Conservation (phyloP, 2,329 filamentous ascomycete genomes). For the Knoxdaviesia proteae region DNA sequence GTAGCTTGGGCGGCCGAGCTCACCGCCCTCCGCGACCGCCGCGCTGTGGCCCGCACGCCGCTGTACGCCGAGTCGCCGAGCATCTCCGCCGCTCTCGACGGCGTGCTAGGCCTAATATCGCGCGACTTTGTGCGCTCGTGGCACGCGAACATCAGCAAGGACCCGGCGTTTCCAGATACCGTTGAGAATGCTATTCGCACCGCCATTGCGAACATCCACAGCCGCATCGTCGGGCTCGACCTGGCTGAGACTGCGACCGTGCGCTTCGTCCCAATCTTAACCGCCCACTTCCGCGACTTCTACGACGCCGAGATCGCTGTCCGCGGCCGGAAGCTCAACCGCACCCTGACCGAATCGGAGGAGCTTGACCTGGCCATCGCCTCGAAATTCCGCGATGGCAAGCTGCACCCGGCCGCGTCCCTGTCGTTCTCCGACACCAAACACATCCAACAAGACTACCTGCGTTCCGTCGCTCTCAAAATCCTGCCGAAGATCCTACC, state of each 20-base stretch:
- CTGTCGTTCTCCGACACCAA: conserved; percentile 70
- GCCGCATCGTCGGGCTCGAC: conserved; percentile 56
- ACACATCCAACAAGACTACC: conserved; percentile 68
- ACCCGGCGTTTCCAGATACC: conserved; percentile 63
- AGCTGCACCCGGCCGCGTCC: conserved; percentile 68
- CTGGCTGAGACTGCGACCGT: conserved; percentile 67
- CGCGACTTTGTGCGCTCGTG: conserved; percentile 75
- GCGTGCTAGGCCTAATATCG: conserved; percentile 53
- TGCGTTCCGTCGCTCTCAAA: conserved; percentile 52
- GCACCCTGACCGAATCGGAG: conserved; percentile 84
- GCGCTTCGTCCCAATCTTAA: conserved; percentile 70
- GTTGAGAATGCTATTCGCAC: conserved; percentile 62
- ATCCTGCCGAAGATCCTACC: conserved; percentile 61
- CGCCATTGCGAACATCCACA: conserved; percentile 49
- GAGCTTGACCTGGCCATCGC: conserved; percentile 91
- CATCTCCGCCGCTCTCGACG: conserved; percentile 63
- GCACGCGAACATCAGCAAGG: conserved; percentile 72
- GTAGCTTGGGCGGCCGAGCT: conserved; percentile 51
- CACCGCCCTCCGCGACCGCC: conserved; percentile 40
- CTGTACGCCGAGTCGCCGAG: conserved; percentile 58
- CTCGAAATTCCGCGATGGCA: conserved; percentile 77
- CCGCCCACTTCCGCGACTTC: conserved; percentile 73
- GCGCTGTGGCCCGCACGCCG: conserved; percentile 44
- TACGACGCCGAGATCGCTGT: conserved; percentile 76
- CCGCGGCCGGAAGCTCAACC: conserved; percentile 68